A percentile compares a stretch with the other conserved stretches of the same genome.
Evolutionary conservation across 352 stramenopile species (phyloP).

Genomic region (Phytopythium litorale): DNA sequence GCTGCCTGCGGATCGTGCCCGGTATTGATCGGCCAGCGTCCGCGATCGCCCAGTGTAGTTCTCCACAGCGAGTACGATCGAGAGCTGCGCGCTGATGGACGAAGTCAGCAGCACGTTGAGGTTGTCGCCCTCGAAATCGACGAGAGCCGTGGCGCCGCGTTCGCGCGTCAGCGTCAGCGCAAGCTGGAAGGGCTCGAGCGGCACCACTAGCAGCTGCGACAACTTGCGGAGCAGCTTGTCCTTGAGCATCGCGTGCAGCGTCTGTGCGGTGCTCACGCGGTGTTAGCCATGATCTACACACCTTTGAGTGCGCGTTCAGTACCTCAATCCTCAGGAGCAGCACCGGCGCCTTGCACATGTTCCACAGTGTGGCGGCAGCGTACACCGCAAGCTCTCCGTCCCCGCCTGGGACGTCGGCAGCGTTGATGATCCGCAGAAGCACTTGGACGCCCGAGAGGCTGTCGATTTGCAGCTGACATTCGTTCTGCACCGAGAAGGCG

Average conservation of each 20-base stretch:
- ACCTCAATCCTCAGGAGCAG: constrained; percentile 71
- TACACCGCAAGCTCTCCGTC: constrained; percentile 42
- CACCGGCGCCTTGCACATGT: constrained; percentile 58
- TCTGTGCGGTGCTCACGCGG: constrained; percentile 15
- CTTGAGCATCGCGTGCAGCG: constrained; percentile 58
- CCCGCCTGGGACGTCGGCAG: constrained; percentile 11
- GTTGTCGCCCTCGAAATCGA: constrained; percentile 64
- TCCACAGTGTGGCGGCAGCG: constrained; percentile 56
- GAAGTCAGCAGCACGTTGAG: constrained; percentile 48
- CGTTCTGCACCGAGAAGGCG: constrained; percentile 63
- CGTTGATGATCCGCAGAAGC: constrained; percentile 46
- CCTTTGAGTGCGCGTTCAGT: neutral
- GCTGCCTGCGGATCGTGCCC: constrained; percentile 9
- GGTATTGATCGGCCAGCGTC: constrained; percentile 44
- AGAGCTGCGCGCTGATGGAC: constrained; percentile 38
- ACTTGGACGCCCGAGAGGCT: constrained; percentile 33
- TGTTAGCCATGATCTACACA: neutral
- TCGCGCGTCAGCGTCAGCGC: constrained; percentile 35
- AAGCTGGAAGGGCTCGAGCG: constrained; percentile 48
- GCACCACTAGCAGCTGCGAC: constrained; percentile 43
- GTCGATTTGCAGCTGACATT: constrained; percentile 72
- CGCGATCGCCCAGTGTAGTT: constrained; percentile 46
- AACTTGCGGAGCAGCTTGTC: constrained; percentile 50
- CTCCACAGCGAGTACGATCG: constrained; percentile 48
- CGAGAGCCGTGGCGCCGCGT: constrained; percentile 31